Evolutionary conservation across 257 asterid species (phyloP).

Genomic region (Thymus quinquecostatus): DNA sequence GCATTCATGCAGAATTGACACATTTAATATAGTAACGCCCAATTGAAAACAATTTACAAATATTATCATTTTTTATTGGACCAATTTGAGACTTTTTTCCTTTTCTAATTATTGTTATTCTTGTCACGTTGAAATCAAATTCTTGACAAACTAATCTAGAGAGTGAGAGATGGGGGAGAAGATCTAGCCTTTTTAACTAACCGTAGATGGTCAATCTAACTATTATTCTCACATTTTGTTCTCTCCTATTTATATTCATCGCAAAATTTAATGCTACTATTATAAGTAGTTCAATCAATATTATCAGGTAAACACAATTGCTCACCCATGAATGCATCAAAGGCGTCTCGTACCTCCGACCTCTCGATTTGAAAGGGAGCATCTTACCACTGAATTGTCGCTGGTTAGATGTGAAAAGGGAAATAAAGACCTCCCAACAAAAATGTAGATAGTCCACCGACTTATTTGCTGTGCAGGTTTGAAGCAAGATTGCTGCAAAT

Average conservation of each 20-base stretch:
- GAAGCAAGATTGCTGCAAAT: slow-evolving; percentile 27
- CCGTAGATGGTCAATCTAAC: background rate
- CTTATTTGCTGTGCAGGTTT: slow-evolving; percentile 8
- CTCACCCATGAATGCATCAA: too few species aligned
- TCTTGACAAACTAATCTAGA: background rate
- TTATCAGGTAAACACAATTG: too few species aligned
- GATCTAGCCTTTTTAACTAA: background rate
- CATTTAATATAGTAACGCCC: background rate
- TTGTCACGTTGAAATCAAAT: background rate
- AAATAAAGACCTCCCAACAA: slow-evolving; percentile 20
- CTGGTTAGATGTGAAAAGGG: background rate
- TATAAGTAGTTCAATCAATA: too few species aligned
- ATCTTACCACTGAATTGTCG: too few species aligned
- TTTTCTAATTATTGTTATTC: background rate
- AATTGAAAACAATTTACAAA: background rate
- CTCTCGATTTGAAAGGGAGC: too few species aligned
- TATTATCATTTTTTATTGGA: background rate
- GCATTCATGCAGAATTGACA: slow-evolving; percentile 1
- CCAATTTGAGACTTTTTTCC: background rate
- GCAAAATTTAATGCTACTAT: too few species aligned
- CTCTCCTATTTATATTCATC: too few species aligned
- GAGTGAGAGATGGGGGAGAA: background rate
- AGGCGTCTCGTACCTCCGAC: too few species aligned
- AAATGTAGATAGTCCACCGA: slow-evolving; percentile 35
- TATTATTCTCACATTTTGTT: too few species aligned